These are phyloP conservation scores for Sugiyamaella pinicola DNA, from an alignment of 1,139 yeast species.

Conservation along the genomic window DNA sequence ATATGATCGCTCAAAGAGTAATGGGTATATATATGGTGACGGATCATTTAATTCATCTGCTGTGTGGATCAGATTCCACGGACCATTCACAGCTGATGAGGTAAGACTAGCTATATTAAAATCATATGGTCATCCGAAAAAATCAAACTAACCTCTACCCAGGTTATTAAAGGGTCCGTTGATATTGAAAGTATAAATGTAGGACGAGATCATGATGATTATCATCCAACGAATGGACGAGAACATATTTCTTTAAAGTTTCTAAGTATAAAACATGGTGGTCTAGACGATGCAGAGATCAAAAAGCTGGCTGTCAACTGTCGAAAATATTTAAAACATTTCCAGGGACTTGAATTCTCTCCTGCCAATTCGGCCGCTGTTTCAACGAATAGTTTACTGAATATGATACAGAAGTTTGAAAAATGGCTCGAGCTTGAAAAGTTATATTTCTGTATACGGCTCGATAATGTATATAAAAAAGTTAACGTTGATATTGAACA, in stretches of 20 bases:
- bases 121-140: too few relatives aligned
- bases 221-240: not conserved
- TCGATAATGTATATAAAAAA: not conserved
- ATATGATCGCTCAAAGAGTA: not conserved
- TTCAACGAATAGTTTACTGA: not conserved
- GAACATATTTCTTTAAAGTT: not conserved
- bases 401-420: not conserved
- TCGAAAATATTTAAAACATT: not conserved
- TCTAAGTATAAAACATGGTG: not conserved
- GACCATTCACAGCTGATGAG: not conserved
- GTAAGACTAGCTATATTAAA: conserved; percentile 1
- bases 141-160: not conserved
- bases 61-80: conserved; percentile 1
- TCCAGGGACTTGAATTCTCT: conserved; percentile 5
- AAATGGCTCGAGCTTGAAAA: not conserved
- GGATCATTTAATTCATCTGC: not conserved
- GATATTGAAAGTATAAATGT: not conserved
- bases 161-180: not conserved
- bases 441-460: not conserved
- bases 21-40: not conserved
- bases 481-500: not conserved
- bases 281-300: not conserved
- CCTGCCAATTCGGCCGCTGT: not conserved
- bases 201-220: not conserved
- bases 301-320: not conserved